Evolutionary conservation across 768 basidiomycete species (phyloP), one percentile per base, ranked within the genome.

Genomic region (Suillus spraguei): DNA sequence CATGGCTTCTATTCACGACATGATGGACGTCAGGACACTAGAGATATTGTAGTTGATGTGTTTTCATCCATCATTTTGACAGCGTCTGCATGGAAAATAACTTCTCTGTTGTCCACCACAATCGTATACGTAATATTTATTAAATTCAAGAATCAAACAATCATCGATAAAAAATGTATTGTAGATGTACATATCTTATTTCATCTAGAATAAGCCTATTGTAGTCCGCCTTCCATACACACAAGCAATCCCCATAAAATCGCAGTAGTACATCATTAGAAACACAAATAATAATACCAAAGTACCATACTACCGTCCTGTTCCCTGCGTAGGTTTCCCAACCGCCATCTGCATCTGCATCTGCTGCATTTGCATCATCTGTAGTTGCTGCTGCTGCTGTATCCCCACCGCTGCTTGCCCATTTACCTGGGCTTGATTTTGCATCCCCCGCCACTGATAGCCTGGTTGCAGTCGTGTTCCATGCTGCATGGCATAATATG

Each of bases 301-400:
- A 39, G 61, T 47, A 62, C 39, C 64, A 58, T 33, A 35, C 75
- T 70, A 78, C 65, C 77, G 74, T 60, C 76, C 77, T 60, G 72
- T 72, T 42, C 73, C 72, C 41, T 70, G 75, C 8, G 76, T 65
- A 44, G 73, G 68, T 65, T 78, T 80, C 0, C 73, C 78, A 35
- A 71, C 73, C 3, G 65, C 65, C 17, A 74, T 49, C 9, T 44
- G 47, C 14, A 74, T 42, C 8, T 42, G 41, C 16, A 74, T 69
- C 17, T 73, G 52, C 49, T 50, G 50, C 50, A 52, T 32, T 2
- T 50, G 49, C 11, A 73, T 32, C 13, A 49, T 32, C 2, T 50
- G 49, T 10, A 74, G 67, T 20, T 73, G 62, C 60, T 70, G 70
- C 50, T 74, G 77, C 36, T 72, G 65, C 35, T 74, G 75, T 65